Evolutionary conservation across 2,329 filamentous ascomycete species (phyloP).

Genomic region (Pseudogymnoascus destructans): DNA sequence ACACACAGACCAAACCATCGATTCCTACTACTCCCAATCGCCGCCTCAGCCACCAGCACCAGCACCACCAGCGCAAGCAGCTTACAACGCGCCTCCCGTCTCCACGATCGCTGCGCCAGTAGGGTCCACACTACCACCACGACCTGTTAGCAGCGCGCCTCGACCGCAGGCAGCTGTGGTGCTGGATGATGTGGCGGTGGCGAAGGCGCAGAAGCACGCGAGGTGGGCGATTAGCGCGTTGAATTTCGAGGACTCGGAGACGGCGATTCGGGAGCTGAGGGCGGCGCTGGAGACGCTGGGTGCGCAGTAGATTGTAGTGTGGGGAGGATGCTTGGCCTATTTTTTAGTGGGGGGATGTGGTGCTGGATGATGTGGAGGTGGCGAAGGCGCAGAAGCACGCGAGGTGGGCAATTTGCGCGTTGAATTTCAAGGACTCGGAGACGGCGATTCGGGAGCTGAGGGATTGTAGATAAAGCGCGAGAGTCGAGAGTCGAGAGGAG

Average conservation of each 20-base stretch:
- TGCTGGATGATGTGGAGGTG: slow-evolving; percentile 54
- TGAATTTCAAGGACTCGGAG: slow-evolving; percentile 90
- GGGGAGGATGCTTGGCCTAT: not conserved
- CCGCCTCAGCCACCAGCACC: slow-evolving; percentile 21
- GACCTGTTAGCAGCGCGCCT: slow-evolving; percentile 10
- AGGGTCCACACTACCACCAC: slow-evolving; percentile 14
- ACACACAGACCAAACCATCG: slow-evolving; percentile 23
- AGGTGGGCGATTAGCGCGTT: slow-evolving; percentile 94
- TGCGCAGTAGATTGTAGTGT: slow-evolving; percentile 15
- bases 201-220: slow-evolving; percentile 83
- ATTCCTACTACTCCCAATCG: slow-evolving; percentile 24
- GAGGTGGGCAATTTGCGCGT: slow-evolving; percentile 87
- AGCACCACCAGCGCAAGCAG: not conserved
- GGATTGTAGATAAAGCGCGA: slow-evolving; percentile 3
- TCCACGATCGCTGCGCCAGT: slow-evolving; percentile 18
- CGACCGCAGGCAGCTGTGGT: not conserved
- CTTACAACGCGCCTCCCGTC: not conserved
- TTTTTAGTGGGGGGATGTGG: not conserved
- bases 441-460: slow-evolving; percentile 77
- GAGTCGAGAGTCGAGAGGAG: not conserved
- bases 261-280: slow-evolving; percentile 72
- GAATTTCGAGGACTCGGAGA: slow-evolving; percentile 90
- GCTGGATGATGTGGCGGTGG: slow-evolving; percentile 55
- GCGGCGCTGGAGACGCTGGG: slow-evolving; percentile 45
- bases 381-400: slow-evolving; percentile 84